These are phyloP conservation scores for Trichoderma aggressivum DNA, from an alignment of 2,329 filamentous ascomycete genomes.

Conservation along the genomic window DNA sequence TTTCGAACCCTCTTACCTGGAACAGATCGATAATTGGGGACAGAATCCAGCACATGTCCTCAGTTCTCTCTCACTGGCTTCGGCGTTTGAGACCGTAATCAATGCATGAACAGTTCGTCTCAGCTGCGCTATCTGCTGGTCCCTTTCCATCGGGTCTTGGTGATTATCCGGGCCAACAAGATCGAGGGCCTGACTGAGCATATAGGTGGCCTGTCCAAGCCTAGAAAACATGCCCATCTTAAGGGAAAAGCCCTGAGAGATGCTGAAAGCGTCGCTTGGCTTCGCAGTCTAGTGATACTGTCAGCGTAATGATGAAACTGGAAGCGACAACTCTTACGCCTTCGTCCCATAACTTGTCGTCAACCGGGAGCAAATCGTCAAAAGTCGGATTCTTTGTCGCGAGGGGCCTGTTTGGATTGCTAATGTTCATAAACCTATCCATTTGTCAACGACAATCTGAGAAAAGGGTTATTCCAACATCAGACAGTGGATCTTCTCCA, in stretches of 20 bases:
- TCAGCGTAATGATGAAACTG: neutral
- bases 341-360: constrained; percentile 1
- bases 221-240: constrained; percentile 1
- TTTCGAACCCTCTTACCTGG: neutral
- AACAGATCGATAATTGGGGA: neutral
- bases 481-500: no score
- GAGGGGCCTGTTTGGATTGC: neutral
- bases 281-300: neutral
- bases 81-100: neutral
- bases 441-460: neutral
- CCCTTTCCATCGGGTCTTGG: neutral
- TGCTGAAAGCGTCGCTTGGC: neutral
- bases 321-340: neutral
- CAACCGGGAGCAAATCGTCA: neutral
- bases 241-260: neutral
- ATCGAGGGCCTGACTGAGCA: neutral
- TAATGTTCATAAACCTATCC: neutral
- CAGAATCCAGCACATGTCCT: neutral
- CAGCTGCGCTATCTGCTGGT: neutral
- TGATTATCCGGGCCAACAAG: neutral
- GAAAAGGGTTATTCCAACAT: neutral
- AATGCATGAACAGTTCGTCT: neutral
- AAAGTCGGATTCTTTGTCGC: neutral
- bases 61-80: neutral
- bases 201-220: neutral